Evolutionary conservation across 2,329 filamentous ascomycete genomes (phyloP), one percentile per base, ranked within the genome.

Genomic region (Westerdykella sp.): DNA sequence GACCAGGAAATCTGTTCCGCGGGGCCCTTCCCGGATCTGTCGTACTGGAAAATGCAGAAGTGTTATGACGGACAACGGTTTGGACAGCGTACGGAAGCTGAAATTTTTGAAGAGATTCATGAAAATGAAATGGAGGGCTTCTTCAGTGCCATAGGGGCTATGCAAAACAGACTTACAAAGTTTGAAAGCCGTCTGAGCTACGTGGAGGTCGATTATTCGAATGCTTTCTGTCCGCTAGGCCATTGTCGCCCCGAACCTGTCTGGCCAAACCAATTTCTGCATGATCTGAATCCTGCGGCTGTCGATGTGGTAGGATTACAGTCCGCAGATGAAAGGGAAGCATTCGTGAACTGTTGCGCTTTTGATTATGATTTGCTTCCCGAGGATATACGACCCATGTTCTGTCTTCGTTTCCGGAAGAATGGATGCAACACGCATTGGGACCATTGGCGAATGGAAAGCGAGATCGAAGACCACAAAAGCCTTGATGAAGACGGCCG

Each of bases 161-260:
- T 25, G 37, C 18, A 34, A 13, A 2, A 21, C 15, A 18, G 39
- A 16, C 23, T 35, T 21, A 14, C 10, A 7, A 9, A 22, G 10
- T 39, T 43, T 22, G 10, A 41, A 7, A 21, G 22, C n/a, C 13
- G 22, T n/a, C 6, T 46, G n/a, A 22, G 41, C 10, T 41, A 50
- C 18, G 16, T 54, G 5, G 40, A 54, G 34, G 36, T 54, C 5
- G 45, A 47, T 34, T 46, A 44, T 31, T 48, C 40, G 4, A 45
- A 44, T 13, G 25, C 37, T n/a, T 48, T 41, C 37, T 44, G 39
- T 40, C 22, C 39, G 2, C 13, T 45, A 11, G 36, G 41, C 6
- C 34, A 38, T 16, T 44, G 37, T 37, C 31, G 41, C 6, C 42
- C 42, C 4, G 25, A 10, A 2, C 11, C 25, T 28, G 9, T 28